Evolutionary conservation across 2,329 filamentous ascomycete genomes (phyloP), one percentile per base, ranked within the genome.

Genomic region (Aspergillus ochraceus): DNA sequence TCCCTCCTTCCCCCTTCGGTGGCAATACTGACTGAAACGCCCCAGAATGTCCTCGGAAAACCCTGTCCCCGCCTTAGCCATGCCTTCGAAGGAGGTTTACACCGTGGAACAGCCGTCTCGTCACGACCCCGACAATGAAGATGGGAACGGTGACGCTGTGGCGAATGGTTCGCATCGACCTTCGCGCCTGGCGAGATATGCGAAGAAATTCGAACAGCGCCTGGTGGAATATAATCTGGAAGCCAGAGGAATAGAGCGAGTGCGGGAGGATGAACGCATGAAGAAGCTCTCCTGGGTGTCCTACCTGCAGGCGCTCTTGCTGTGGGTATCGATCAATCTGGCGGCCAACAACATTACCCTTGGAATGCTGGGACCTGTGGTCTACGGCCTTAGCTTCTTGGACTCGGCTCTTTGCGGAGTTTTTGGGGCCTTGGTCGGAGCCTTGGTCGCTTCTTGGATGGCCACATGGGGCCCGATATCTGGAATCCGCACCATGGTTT

Each of bases 311-410:
- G 80, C 84, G 22, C 81, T 80, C 19, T 71, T 86, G 51, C 73
- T 88, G 52, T 88, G 86, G 86, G 81, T 87, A 61, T 85, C 83
- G 10, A 82, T 87, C 70, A 88, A 88, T 66, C 75, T 88, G 10
- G 83, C 84, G 2, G 83, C 86, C 26, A 87, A 88, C 72, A 88
- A 88, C 64, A 82, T 88, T 49, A 86, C 85, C 0, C 76, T 88
- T n/a, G 86, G 84, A 0, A 86, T 87, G 80, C 78, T 88, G 19
- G 86, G 86, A 0, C 84, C 85, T 1, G 79, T 81, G 2, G 79
- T 86, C 1, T 88, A 84, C 70, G 79, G 79, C 4, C 76, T 89
- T 6, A 82, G 83, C 20, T 88, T 88, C 64, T 64, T 78, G 14
- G 86, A 88, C 66, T 79, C 83, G 49, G 78, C 81, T 6, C 69